Evolutionary conservation across 139 green algal species (phyloP).

Genomic region (Tetradesmus lagerheimii): DNA sequence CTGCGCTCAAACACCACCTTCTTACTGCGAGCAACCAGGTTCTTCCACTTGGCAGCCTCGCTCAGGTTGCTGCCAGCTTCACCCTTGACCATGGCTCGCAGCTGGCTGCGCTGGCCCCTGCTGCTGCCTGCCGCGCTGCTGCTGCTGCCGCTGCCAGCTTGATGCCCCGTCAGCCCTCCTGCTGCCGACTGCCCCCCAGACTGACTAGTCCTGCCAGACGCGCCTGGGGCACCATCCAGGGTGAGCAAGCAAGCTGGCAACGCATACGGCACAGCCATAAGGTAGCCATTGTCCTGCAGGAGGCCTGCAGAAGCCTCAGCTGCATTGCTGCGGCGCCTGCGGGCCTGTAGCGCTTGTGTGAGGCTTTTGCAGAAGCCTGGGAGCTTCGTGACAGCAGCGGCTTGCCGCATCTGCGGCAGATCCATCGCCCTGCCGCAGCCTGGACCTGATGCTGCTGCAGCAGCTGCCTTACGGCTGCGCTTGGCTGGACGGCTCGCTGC

Average conservation of each 20-base stretch:
- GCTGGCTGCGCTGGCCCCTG: not conserved
- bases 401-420: not conserved
- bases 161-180: not conserved
- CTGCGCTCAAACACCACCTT: constrained; percentile 67
- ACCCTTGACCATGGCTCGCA: not conserved
- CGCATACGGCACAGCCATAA: not conserved
- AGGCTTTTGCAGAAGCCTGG: not conserved
- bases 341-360: not conserved
- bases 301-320: not conserved
- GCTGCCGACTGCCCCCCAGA: not conserved
- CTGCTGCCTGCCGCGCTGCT: constrained; percentile 10
- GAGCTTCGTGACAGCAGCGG: not conserved
- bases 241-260: not conserved
- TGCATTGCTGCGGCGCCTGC: not conserved
- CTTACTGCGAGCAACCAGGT: constrained; percentile 50
- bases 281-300: not conserved
- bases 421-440: not conserved
- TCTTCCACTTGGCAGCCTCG: constrained; percentile 57
- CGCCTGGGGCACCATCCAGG: not conserved
- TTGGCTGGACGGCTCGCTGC: not conserved
- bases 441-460: not conserved
- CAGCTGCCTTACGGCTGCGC: not conserved
- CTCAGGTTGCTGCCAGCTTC: not conserved
- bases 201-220: not conserved
- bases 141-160: not conserved